A percentile compares a stretch with the other conserved stretches of the same genome.
phyloP scores from a whole-genome alignment of 176 grass and related monocot genomes.

The Areca catechu region DNA sequence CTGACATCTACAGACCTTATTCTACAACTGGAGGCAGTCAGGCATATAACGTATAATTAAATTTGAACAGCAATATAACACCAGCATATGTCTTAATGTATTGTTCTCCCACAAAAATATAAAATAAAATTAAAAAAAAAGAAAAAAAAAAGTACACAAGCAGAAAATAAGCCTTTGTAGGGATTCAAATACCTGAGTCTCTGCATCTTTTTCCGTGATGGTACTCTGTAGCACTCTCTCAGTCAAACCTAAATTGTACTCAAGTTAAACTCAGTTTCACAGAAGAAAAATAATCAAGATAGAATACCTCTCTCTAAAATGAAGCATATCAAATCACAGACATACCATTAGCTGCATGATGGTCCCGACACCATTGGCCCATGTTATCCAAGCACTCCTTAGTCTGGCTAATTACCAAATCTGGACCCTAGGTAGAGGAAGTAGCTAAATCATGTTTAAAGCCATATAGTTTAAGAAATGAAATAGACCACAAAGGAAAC shows the following conservation, averaged over 20 bases:
- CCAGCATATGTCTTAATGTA: not conserved
- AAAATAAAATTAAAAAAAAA: too few relatives aligned
- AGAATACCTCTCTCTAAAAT: not conserved
- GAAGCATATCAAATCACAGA: not conserved
- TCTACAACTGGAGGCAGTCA: too few relatives aligned
- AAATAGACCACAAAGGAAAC: too few relatives aligned
- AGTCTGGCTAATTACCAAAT: slow-evolving; percentile 71
- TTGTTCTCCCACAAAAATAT: not conserved
- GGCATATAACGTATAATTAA: too few relatives aligned
- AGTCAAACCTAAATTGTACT: slow-evolving; percentile 54
- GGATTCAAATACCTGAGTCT: slow-evolving; percentile 48
- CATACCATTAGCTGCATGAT: slow-evolving; percentile 76
- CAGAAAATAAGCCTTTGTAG: not conserved
- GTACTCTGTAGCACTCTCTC: slow-evolving; percentile 52
- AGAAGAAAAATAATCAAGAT: slow-evolving; percentile 5
- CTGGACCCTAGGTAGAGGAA: slow-evolving; percentile 41
- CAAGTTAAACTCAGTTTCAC: slow-evolving; percentile 3
- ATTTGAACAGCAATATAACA: too few relatives aligned
- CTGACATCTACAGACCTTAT: too few relatives aligned
- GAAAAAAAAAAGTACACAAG: not conserved
- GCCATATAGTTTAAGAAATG: too few relatives aligned
- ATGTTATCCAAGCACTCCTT: slow-evolving; percentile 80
- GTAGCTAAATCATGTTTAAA: slow-evolving; percentile 17
- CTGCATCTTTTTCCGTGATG: slow-evolving; percentile 55
- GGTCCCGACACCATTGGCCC: slow-evolving; percentile 70